Percentiles rank a stretch among this genome's conserved stretches.
phyloP scores from a whole-genome alignment of 176 grass and related monocot genomes.

The Oryza rufipogon region DNA sequence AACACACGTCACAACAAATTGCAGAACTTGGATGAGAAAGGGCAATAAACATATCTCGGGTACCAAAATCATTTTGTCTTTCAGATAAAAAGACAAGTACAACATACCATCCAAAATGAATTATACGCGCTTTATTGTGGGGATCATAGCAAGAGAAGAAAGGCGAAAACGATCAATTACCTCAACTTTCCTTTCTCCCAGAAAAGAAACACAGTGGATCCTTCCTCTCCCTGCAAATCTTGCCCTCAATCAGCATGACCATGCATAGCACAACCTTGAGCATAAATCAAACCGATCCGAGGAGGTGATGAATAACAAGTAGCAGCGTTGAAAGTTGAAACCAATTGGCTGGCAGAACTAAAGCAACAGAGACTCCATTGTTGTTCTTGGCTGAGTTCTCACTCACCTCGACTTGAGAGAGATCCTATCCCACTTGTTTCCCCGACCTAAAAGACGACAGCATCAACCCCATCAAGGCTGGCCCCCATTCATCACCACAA shows the following conservation, averaged over 20 bases:
- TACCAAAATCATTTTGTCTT: neutral
- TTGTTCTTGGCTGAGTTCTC: constrained; percentile 1
- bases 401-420: constrained; percentile 24
- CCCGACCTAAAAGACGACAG: constrained; percentile 21
- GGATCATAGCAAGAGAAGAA: constrained; percentile 12
- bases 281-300: neutral
- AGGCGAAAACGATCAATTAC: neutral
- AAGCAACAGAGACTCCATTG: neutral
- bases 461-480: constrained; percentile 31
- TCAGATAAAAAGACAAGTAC: neutral
- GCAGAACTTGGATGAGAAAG: constrained; percentile 6
- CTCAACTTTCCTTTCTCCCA: constrained; percentile 6
- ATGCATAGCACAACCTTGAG: neutral
- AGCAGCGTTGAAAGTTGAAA: neutral
- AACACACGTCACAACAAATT: neutral
- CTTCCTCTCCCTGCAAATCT: neutral
- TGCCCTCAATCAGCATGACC: neutral
- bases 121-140: neutral
- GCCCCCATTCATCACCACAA: constrained; percentile 33
- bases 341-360: constrained; percentile 2
- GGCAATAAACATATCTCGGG: neutral
- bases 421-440: constrained; percentile 20
- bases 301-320: neutral
- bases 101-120: neutral
- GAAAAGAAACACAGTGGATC: constrained; percentile 3